phyloP scores from a whole-genome alignment of 2,329 filamentous ascomycete species.

The Alternaria sp. region DNA sequence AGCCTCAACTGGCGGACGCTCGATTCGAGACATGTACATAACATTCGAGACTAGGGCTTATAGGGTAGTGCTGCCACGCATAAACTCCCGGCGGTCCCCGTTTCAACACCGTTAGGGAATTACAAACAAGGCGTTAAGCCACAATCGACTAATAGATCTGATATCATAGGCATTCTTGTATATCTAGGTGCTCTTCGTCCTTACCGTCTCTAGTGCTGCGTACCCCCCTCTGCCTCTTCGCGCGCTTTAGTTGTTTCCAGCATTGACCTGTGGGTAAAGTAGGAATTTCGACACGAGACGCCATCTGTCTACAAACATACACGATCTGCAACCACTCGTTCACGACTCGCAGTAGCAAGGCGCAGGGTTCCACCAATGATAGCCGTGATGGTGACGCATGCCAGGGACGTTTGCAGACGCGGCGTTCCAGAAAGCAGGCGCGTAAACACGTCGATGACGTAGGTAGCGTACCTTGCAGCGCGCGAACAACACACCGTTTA shows the following conservation, averaged over 20 bases:
- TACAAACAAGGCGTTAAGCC: no score
- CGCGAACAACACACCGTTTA: conserved; percentile 16
- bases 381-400: not conserved
- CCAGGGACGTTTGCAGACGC: conserved; percentile 10
- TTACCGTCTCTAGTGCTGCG: not conserved
- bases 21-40: no score
- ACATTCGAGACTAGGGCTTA: no score
- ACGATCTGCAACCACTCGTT: not conserved
- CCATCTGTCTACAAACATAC: not conserved
- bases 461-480: conserved; percentile 13
- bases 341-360: not conserved
- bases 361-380: not conserved
- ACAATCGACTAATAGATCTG: no score
- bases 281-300: not conserved
- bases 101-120: no score
- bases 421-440: conserved; percentile 17
- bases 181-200: no score
- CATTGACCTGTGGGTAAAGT: not conserved
- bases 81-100: no score
- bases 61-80: no score
- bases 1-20: no score
- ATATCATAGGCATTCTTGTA: no score
- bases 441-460: conserved; percentile 25
- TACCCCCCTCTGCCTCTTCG: not conserved
- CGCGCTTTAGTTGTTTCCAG: not conserved